phyloP scores from a whole-genome alignment of 257 asterid species.

The Solanum tarapatanum region DNA sequence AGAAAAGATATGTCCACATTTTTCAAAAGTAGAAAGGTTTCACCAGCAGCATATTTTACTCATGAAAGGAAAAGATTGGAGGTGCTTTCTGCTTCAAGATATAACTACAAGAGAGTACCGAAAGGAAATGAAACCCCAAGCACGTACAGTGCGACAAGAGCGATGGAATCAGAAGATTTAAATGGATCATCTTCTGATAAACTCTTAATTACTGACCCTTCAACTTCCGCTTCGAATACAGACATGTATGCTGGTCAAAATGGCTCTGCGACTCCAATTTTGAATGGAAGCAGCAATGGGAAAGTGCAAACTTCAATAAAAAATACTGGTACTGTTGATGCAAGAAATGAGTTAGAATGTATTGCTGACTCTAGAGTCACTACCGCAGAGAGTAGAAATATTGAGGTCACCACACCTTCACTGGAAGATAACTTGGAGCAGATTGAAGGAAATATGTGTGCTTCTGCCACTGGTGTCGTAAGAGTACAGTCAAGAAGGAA shows the following conservation, averaged over 20 bases:
- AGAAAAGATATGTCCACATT: conserved; percentile 68
- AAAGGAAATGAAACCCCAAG: conserved; percentile 17
- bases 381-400: conserved; percentile 17
- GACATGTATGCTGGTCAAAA: conserved; percentile 25
- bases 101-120: neutral
- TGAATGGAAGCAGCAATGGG: conserved; percentile 19
- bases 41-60: conserved; percentile 60
- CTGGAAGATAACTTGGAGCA: conserved; percentile 52
- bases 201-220: conserved; percentile 19
- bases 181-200: conserved; percentile 26
- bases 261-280: conserved; percentile 12
- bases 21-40: conserved; percentile 43
- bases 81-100: conserved; percentile 1
- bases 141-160: conserved; percentile 14
- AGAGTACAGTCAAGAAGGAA: conserved; percentile 92
- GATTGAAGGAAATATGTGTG: conserved; percentile 75
- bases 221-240: conserved; percentile 5
- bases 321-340: conserved; percentile 24
- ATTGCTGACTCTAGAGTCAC: conserved; percentile 15
- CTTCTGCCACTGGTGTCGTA: conserved; percentile 94
- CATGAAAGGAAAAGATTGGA: conserved; percentile 45
- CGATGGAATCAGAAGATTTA: conserved; percentile 20
- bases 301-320: conserved; percentile 11
- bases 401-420: conserved; percentile 38
- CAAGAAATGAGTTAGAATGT: conserved; percentile 19